These are phyloP conservation scores for Glycine soja DNA, from an alignment of 306 rosid genomes.

Conservation along the genomic window DNA sequence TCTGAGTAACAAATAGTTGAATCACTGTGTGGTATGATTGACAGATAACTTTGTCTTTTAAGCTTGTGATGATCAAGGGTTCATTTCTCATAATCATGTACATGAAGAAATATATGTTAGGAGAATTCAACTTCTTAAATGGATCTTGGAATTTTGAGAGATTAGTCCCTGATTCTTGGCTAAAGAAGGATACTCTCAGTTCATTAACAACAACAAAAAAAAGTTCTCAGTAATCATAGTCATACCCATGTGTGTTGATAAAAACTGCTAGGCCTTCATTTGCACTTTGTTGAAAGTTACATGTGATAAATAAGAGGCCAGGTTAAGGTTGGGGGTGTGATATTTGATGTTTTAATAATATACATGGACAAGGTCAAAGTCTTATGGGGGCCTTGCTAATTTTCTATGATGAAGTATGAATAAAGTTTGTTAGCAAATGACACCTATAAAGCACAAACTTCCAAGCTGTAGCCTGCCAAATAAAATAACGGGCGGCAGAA, in stretches of 20 bases:
- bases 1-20: not conserved
- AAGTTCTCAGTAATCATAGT: not conserved
- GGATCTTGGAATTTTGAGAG: no score
- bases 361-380: slow-evolving; percentile 46
- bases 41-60: not conserved
- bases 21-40: not conserved
- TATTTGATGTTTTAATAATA: slow-evolving; percentile 12
- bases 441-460: not conserved
- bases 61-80: not conserved
- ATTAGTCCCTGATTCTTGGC: no score
- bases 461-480: slow-evolving; percentile 34
- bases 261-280: not conserved
- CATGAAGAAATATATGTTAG: no score
- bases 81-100: no score
- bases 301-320: not conserved
- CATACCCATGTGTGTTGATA: not conserved
- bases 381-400: slow-evolving; percentile 8
- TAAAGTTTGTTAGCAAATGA: slow-evolving; percentile 18
- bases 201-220: no score
- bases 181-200: no score
- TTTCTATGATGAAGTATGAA: slow-evolving; percentile 7
- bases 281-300: not conserved
- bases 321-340: not conserved
- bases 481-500: slow-evolving; percentile 34
- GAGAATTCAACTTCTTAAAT: no score